Evolutionary conservation across 768 basidiomycete genomes (phyloP), one percentile per base, ranked within the genome.

Genomic region (Mycena belliarum): DNA sequence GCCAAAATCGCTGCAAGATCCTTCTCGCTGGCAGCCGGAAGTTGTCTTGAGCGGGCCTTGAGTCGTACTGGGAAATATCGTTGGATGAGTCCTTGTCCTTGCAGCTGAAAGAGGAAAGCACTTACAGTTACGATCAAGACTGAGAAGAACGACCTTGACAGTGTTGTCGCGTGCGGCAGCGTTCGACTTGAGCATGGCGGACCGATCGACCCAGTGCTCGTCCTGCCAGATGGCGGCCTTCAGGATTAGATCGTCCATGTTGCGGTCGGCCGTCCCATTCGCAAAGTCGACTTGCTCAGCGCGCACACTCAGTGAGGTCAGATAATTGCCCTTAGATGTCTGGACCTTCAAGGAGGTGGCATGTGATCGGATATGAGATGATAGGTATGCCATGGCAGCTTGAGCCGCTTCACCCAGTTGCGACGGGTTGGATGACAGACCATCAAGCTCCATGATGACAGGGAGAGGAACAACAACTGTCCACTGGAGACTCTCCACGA

Each of bases 401-500:
- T 78, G 76, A 0, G 97, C 95, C 0, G 91, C 85, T 44, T 84
- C 80, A 38, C 88, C 92, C 23, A 98, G 86, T 42, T 82, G 79
- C 0, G 82, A 72, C 3, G 75, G 58, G 62, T 90, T 88, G 55
- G 76, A 72, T 1, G 82, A 79, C 9, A 98, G 84, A n/a, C 95
- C 94, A 63, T 99, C 96, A 9, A 99, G 86, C 65, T 99, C 97
- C 81, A 95, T 98, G 68, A 98, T 83, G 60, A 97, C 96, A 0
- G 95, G 95, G 4, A 98, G 82, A 4, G 97, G 97, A 0, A 99
- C 77, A 56, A 99, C 78, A 44, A 96, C 79, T 0, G 93, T 97
- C 94, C 95, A 98, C 25, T 76, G 77, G 18, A 85, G 73, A 58
- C 85, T 86, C 70, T 96, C 92, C 49, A 98, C 78, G 57, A 98